Evolutionary conservation across 352 stramenopile species (phyloP).

Genomic region (Phytopythium montanum): DNA sequence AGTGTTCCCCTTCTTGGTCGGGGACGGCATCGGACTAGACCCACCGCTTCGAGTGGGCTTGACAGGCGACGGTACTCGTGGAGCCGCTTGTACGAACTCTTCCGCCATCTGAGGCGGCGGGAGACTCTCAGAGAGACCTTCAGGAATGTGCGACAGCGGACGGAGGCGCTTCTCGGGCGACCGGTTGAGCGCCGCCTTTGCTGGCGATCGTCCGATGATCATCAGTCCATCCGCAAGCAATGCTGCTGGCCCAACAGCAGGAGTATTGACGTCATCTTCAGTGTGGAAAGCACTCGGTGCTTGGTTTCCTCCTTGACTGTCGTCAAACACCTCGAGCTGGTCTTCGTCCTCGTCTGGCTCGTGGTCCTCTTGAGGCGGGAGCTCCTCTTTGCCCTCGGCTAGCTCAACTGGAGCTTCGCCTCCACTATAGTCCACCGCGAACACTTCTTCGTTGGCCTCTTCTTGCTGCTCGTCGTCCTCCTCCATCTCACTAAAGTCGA

Average conservation of each 20-base stretch:
- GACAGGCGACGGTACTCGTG: background rate
- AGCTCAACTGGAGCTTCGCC: background rate
- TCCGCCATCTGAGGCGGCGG: background rate
- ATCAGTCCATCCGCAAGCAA: conserved; percentile 22
- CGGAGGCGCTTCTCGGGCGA: conserved; percentile 4
- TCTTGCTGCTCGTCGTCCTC: conserved; percentile 7
- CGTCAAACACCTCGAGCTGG: conserved; percentile 40
- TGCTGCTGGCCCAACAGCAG: background rate
- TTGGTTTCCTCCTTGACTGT: conserved; percentile 1
- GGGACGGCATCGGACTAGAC: background rate
- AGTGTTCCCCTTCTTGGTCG: background rate
- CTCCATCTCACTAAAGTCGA: conserved; percentile 8
- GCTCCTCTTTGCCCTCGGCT: background rate
- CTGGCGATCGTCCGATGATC: conserved; percentile 32
- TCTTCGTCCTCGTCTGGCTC: conserved; percentile 26
- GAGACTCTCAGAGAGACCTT: background rate
- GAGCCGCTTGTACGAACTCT: background rate
- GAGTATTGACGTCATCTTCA: conserved; percentile 1
- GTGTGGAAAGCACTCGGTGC: conserved; percentile 7
- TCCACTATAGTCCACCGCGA: conserved; percentile 16
- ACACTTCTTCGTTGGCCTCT: conserved; percentile 11
- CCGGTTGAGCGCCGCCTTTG: conserved; percentile 13
- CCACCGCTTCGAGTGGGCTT: background rate
- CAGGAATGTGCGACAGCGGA: background rate
- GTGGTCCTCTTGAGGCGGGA: conserved; percentile 4